A percentile compares a stretch with the other conserved stretches of the same genome.
phyloP scores from a whole-genome alignment of 306 rosid genomes.

The Vigna mungo region DNA sequence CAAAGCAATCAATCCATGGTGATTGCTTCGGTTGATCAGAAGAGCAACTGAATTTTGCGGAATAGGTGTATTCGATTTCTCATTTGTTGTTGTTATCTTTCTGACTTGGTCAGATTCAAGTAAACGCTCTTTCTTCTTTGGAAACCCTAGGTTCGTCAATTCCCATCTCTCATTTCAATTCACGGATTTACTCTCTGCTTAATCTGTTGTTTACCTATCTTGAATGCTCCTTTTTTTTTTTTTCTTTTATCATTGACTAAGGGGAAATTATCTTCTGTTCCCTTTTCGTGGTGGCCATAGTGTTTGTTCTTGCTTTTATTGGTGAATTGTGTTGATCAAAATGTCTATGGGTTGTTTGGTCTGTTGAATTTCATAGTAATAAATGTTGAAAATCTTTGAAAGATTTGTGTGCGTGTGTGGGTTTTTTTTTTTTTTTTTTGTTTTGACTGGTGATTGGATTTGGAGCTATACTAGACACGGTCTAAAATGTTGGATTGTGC shows the following conservation, averaged over 20 bases:
- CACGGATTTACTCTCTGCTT: background rate
- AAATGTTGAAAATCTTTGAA: background rate
- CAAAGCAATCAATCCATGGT: background rate
- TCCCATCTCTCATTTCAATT: background rate
- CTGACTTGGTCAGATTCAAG: conserved; percentile 60
- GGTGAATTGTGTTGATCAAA: conserved; percentile 35
- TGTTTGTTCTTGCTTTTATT: background rate
- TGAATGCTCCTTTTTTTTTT: background rate
- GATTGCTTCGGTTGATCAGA: conserved; percentile 35
- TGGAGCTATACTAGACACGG: background rate
- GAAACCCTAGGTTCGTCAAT: conserved; percentile 62
- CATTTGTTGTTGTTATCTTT: background rate
- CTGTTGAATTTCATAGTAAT: conserved; percentile 5
- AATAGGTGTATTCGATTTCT: conserved; percentile 50
- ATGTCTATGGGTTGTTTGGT: conserved; percentile 7
- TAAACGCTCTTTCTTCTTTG: conserved; percentile 31
- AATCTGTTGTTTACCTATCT: background rate
- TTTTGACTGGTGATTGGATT: background rate
- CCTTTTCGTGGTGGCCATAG: background rate
- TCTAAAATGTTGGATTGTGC: background rate
- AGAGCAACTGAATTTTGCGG: conserved; percentile 40
- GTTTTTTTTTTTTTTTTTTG: background rate
- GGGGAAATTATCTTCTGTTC: background rate
- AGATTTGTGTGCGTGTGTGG: background rate
- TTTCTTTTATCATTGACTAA: background rate